Evolutionary conservation across 2,329 filamentous ascomycete genomes (phyloP), one percentile per base, ranked within the genome.

Genomic region (Sphaerostilbella broomeana): DNA sequence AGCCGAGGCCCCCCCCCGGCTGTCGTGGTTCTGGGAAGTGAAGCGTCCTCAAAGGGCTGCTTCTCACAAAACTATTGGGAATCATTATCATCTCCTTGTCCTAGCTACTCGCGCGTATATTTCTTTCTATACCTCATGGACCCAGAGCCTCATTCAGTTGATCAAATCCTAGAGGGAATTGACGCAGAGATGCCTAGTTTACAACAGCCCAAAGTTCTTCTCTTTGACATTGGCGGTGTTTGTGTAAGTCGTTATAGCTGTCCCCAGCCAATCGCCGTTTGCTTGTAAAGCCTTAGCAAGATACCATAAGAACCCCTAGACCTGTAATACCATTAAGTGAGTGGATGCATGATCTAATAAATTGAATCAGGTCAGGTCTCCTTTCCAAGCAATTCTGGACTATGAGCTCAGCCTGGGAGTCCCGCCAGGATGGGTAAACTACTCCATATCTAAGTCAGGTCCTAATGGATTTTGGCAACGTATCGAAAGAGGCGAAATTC

Each of bases 211-310:
- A 84, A 84, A 51, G 85, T 86, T 40, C 67, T 94, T 21, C 70
- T 98, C 16, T 97, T 97, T 61, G 92, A 98, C 63, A 92, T 98
- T 51, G 92, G 92, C 26, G 92, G 92, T 46, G 92, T 98, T 51
- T 94, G 87, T 72, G 90, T 95, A 82, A 72, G 86, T 79, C 45
- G 24, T 21, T n/a, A n/a, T n/a, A n/a, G n/a, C n/a, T n/a, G n/a
- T n/a, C n/a, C n/a, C n/a, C n/a, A n/a, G n/a, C n/a, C n/a, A n/a
- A n/a, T n/a, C n/a, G n/a, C n/a, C n/a, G n/a, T n/a, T n/a, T n/a
- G n/a, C n/a, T n/a, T n/a, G n/a, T n/a, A n/a, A n/a, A n/a, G n/a
- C n/a, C n/a, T n/a, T n/a, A n/a, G n/a, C n/a, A n/a, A n/a, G n/a
- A n/a, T n/a, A n/a, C n/a, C n/a, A n/a, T n/a, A n/a, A n/a, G n/a